Conservation (phyloP, 2,329 filamentous ascomycete genomes). For the Sporothrix variecibatus region DNA sequence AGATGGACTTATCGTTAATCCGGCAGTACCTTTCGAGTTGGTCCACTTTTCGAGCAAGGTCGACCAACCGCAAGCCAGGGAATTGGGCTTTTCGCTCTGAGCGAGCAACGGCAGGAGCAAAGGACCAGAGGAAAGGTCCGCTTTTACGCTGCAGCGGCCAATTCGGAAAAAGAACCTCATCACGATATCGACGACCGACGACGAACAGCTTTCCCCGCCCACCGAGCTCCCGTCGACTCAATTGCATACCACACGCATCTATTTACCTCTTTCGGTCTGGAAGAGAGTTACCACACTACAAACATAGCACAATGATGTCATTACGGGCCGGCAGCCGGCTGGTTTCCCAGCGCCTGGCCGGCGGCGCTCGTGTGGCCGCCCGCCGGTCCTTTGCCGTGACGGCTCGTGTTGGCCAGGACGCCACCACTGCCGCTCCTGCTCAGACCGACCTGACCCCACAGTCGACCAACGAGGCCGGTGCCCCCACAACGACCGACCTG, state of each 20-base stretch:
- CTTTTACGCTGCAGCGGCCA: neutral
- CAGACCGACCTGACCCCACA: constrained; percentile 45
- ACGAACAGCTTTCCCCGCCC: neutral
- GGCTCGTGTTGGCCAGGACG: constrained; percentile 49
- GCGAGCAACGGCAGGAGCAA: neutral
- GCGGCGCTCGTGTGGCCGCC: constrained; percentile 30
- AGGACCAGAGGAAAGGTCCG: constrained; percentile 2
- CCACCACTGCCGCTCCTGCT: constrained; percentile 41
- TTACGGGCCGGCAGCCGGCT: constrained; percentile 44
- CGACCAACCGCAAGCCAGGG: constrained; percentile 27
- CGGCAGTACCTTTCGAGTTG: neutral
- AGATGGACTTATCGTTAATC: constrained; percentile 16
- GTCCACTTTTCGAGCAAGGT: neutral
- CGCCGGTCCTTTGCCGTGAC: constrained; percentile 53
- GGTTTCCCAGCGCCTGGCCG: constrained; percentile 45
- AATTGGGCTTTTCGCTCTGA: constrained; percentile 22
- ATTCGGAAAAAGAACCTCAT: constrained; percentile 21
- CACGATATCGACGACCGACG: constrained; percentile 8
- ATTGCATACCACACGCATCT: neutral
- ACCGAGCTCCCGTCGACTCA: neutral
- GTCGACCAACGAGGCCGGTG: constrained; percentile 41
- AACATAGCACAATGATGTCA: constrained; percentile 46
- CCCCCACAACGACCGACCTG: constrained; percentile 33
- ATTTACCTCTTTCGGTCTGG: neutral
- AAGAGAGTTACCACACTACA: neutral